A percentile compares a stretch with the other conserved stretches of the same genome.
phyloP scores from a whole-genome alignment of 371 early-diverging fungal genomes.

The Blakeslea trispora region DNA sequence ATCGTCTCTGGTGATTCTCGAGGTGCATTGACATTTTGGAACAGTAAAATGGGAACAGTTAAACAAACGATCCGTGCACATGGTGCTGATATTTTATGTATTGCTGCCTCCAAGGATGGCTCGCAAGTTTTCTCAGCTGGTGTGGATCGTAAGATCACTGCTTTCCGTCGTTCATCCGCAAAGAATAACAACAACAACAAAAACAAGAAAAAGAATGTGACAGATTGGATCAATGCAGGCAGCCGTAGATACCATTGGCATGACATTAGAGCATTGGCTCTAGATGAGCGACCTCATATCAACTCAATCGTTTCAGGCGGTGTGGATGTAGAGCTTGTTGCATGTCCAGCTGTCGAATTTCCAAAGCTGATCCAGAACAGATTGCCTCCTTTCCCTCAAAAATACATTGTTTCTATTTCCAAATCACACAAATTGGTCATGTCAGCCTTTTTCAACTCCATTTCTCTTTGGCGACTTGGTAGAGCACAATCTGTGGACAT shows the following conservation, averaged over 20 bases:
- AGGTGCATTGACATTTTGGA: conserved; percentile 90
- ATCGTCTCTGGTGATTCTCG: conserved; percentile 90
- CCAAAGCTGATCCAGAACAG: conserved; percentile 69
- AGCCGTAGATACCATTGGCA: conserved; percentile 89
- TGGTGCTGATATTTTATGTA: conserved; percentile 86
- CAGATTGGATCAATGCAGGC: conserved; percentile 76
- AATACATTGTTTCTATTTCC: conserved; percentile 69
- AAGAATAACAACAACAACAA: conserved; percentile 24
- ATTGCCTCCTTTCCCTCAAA: conserved; percentile 78
- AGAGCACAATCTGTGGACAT: conserved; percentile 34
- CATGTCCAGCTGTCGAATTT: conserved; percentile 67
- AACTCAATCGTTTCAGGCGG: conserved; percentile 86
- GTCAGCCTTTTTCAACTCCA: conserved; percentile 57
- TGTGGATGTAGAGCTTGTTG: conserved; percentile 73
- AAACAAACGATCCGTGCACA: conserved; percentile 73
- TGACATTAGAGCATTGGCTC: conserved; percentile 85
- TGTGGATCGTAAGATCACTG: conserved; percentile 87
- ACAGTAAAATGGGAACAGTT: conserved; percentile 68
- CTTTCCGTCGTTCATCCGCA: conserved; percentile 54
- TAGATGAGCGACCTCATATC: conserved; percentile 61
- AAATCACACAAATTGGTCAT: conserved; percentile 62
- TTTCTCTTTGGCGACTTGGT: conserved; percentile 84
- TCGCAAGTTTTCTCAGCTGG: conserved; percentile 82
- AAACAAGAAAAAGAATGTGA: conserved; percentile 20
- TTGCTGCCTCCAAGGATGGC: conserved; percentile 68